Conservation (phyloP, 1,284 basidiomycete species). For the Anthracocystis setariae region DNA sequence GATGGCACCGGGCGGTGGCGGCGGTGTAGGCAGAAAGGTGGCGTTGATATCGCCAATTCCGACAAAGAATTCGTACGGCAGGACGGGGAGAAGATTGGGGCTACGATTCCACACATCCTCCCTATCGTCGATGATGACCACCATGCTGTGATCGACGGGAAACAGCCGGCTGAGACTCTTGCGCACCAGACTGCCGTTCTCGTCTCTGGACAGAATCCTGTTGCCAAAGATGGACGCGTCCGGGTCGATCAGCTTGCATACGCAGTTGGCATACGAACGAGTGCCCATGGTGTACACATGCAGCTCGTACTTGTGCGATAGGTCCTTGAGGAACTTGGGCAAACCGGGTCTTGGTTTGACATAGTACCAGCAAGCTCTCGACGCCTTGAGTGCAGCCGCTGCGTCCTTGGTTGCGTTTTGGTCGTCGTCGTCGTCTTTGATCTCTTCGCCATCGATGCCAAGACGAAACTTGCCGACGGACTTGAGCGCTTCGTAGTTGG, state of each 20-base stretch:
- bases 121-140: slow-evolving; percentile 97
- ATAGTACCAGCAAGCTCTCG: slow-evolving; percentile 86
- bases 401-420: slow-evolving; percentile 20
- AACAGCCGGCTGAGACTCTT: slow-evolving; percentile 92
- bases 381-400: slow-evolving; percentile 20
- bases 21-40: slow-evolving; percentile 81
- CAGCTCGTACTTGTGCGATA: slow-evolving; percentile 89
- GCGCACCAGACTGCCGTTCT: slow-evolving; percentile 81
- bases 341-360: slow-evolving; percentile 93
- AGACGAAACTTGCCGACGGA: slow-evolving; percentile 87
- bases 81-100: slow-evolving; percentile 93
- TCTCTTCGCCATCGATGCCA: slow-evolving; percentile 77
- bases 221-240: slow-evolving; percentile 85
- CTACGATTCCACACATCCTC: slow-evolving; percentile 95
- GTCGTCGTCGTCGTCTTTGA: slow-evolving; percentile 39
- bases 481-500: slow-evolving; percentile 86
- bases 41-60: slow-evolving; percentile 99
- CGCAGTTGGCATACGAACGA: slow-evolving; percentile 92
- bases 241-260: slow-evolving; percentile 92
- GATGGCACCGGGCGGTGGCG: slow-evolving; percentile 35
- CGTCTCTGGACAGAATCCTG: slow-evolving; percentile 89
- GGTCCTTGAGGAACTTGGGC: slow-evolving; percentile 77
- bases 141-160: slow-evolving; percentile 93
- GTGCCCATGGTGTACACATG: slow-evolving; percentile 99
- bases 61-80: slow-evolving; percentile 97